Evolutionary conservation across 495 filamentous ascomycete species (phyloP).

Genomic region (Penicillium taxi): DNA sequence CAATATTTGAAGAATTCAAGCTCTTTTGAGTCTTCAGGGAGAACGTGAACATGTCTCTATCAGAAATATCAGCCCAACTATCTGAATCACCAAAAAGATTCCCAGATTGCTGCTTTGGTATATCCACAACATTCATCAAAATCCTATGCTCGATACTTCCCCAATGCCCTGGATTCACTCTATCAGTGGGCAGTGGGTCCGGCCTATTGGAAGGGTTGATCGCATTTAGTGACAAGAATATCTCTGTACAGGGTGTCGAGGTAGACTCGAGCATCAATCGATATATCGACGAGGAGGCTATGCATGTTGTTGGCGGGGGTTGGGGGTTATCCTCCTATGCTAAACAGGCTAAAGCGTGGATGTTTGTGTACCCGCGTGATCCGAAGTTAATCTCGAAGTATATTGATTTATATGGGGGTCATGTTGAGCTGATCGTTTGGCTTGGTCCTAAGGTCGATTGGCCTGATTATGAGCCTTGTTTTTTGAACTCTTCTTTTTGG

Average conservation of each 20-base stretch:
- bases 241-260: constrained; percentile 40
- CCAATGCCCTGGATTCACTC: constrained; percentile 25
- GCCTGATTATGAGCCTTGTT: constrained; percentile 32
- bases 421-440: constrained; percentile 39
- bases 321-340: constrained; percentile 32
- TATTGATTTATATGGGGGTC: constrained; percentile 21
- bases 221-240: constrained; percentile 10
- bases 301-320: constrained; percentile 37
- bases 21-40: too few species aligned
- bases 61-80: too few species aligned
- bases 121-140: constrained; percentile 37
- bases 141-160: constrained; percentile 34
- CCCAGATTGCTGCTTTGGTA: constrained; percentile 41
- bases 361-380: constrained; percentile 52
- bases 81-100: constrained; percentile 17
- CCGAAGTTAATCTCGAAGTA: constrained; percentile 38
- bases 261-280: constrained; percentile 36
- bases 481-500: constrained; percentile 16
- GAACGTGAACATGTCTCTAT: too few species aligned
- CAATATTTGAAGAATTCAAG: too few species aligned
- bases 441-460: constrained; percentile 44
- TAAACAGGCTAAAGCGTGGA: constrained; percentile 34
- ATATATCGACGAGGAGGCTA: constrained; percentile 35
- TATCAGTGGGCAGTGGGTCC: constrained; percentile 49
- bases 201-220: constrained; percentile 48